Conservation (phyloP, 257 asterid species). For the Plantago elongata region DNA sequence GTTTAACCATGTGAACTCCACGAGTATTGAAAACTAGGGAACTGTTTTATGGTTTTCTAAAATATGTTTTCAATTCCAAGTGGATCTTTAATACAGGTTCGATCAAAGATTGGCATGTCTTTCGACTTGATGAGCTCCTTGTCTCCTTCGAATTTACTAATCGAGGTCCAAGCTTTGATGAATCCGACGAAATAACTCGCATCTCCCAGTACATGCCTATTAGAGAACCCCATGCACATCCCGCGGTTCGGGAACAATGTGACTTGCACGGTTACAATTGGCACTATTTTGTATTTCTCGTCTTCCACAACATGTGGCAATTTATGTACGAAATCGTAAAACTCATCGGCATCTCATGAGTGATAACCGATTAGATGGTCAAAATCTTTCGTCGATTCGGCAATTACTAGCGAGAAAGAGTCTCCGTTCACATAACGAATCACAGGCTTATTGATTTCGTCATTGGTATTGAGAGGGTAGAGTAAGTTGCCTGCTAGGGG, state of each 20-base stretch:
- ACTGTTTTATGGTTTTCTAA: no score
- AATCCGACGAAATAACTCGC: constrained; percentile 17
- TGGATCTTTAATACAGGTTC: no score
- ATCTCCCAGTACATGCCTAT: constrained; percentile 25
- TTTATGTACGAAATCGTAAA: constrained; percentile 25
- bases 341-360: constrained; percentile 24
- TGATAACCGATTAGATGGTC: constrained; percentile 14
- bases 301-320: no score
- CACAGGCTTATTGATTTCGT: neutral
- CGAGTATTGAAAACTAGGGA: no score
- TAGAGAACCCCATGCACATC: constrained; percentile 23
- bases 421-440: neutral
- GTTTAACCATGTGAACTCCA: no score
- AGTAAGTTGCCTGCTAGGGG: constrained; percentile 32
- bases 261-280: constrained; percentile 27
- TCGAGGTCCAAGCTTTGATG: constrained; percentile 24
- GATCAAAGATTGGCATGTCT: no score
- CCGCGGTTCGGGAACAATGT: constrained; percentile 28
- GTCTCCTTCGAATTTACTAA: constrained; percentile 10
- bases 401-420: constrained; percentile 17
- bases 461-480: constrained; percentile 6
- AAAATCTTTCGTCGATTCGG: constrained; percentile 24
- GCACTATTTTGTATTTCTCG: constrained; percentile 12
- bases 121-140: neutral
- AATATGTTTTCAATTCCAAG: no score